Evolutionary conservation across 148 eudicot species (phyloP).

Genomic region (Fagopyrum tataricum): DNA sequence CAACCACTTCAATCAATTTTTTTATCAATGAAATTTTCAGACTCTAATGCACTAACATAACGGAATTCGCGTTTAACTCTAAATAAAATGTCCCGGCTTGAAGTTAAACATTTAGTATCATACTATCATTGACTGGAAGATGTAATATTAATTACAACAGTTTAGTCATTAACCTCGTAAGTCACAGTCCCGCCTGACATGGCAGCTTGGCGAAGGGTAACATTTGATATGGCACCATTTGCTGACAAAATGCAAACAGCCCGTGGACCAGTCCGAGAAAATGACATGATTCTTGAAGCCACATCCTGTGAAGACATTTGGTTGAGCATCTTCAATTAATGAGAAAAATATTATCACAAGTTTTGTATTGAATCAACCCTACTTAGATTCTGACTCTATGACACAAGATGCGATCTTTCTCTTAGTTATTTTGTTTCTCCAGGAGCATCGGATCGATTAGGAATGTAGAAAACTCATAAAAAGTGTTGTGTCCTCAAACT

Average conservation of each 20-base stretch:
- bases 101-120: not conserved
- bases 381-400: not conserved
- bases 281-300: slow-evolving; percentile 67
- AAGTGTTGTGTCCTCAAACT: not conserved
- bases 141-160: not conserved
- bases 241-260: slow-evolving; percentile 84
- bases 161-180: slow-evolving; percentile 57
- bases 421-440: not conserved
- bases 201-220: slow-evolving; percentile 77
- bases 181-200: slow-evolving; percentile 84
- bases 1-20: no score
- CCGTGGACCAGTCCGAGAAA: slow-evolving; percentile 84
- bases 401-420: not conserved
- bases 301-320: slow-evolving; percentile 51
- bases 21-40: not conserved
- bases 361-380: not conserved
- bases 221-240: slow-evolving; percentile 74
- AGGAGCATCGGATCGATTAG: not conserved
- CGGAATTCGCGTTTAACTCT: not conserved
- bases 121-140: not conserved
- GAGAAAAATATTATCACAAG: not conserved
- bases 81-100: not conserved
- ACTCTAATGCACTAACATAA: not conserved
- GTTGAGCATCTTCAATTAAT: slow-evolving; percentile 1
- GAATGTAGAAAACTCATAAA: not conserved